These are phyloP conservation scores for Meripilus lineatus DNA, from an alignment of 1,284 basidiomycete genomes.

Conservation along the genomic window DNA sequence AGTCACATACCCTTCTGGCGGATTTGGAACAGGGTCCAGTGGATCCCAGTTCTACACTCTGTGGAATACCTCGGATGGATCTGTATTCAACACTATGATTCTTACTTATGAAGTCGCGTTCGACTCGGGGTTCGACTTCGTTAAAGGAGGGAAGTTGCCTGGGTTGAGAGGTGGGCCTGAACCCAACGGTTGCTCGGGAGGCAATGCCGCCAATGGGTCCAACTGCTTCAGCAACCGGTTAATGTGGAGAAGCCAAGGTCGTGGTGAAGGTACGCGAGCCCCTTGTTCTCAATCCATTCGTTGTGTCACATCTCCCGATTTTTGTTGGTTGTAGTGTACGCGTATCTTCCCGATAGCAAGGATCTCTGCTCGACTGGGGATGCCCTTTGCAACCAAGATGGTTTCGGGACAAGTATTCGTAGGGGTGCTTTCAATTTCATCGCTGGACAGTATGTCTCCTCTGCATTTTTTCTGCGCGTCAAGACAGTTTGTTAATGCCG, in stretches of 20 bases:
- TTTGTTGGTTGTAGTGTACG: constrained; percentile 32
- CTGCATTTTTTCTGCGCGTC: not conserved
- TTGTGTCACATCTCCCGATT: not conserved
- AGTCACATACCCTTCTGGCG: constrained; percentile 61
- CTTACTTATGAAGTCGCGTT: constrained; percentile 72
- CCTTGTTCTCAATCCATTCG: not conserved
- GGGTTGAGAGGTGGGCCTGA: constrained; percentile 39
- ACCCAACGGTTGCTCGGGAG: constrained; percentile 36
- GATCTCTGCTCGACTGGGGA: constrained; percentile 20
- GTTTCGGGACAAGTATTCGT: constrained; percentile 38
- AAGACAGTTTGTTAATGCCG: not conserved
- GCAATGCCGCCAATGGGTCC: constrained; percentile 32
- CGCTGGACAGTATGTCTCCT: constrained; percentile 45
- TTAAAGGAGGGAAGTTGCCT: constrained; percentile 46
- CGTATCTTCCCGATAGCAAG: constrained; percentile 22
- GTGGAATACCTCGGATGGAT: constrained; percentile 56
- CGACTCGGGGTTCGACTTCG: constrained; percentile 46
- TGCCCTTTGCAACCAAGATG: constrained; percentile 33
- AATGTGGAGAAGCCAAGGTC: constrained; percentile 41
- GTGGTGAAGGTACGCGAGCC: constrained; percentile 35
- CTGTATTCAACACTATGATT: constrained; percentile 56
- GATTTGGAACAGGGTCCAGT: constrained; percentile 52
- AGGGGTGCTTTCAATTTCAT: constrained; percentile 35
- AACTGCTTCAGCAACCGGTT: constrained; percentile 42
- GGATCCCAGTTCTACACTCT: constrained; percentile 62